A percentile compares a stretch with the other conserved stretches of the same genome.
phyloP scores from a whole-genome alignment of 306 rosid species.

The Sechiopsis laciniata region DNA sequence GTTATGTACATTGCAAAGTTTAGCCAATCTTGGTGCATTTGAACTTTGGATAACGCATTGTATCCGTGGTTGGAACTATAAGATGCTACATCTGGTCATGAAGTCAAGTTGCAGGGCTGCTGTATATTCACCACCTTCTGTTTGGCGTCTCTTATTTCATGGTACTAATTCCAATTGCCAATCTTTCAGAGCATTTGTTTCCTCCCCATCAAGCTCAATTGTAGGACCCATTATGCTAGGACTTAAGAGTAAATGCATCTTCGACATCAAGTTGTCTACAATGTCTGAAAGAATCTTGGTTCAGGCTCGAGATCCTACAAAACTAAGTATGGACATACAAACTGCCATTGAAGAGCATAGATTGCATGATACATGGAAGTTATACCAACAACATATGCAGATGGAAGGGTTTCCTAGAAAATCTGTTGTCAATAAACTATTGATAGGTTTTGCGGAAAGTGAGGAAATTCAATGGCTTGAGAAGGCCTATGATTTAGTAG shows the following conservation, averaged over 20 bases:
- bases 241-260: slow-evolving; percentile 22
- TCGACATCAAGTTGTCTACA: slow-evolving; percentile 31
- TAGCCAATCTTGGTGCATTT: not conserved
- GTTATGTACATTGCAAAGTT: not conserved
- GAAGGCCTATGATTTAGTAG: slow-evolving; percentile 69
- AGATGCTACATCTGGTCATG: not conserved
- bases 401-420: slow-evolving; percentile 71
- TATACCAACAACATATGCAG: slow-evolving; percentile 63
- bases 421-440: slow-evolving; percentile 49
- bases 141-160: slow-evolving; percentile 25
- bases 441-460: slow-evolving; percentile 50
- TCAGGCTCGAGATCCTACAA: slow-evolving; percentile 74
- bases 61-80: not conserved
- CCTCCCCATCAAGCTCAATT: slow-evolving; percentile 31
- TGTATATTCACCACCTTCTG: slow-evolving; percentile 18
- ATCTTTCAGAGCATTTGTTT: slow-evolving; percentile 26
- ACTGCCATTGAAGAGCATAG: slow-evolving; percentile 43
- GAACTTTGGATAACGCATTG: not conserved
- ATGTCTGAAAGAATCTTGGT: slow-evolving; percentile 50
- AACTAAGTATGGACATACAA: slow-evolving; percentile 50
- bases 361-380: slow-evolving; percentile 61
- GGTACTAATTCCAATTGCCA: slow-evolving; percentile 24
- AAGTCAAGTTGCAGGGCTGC: slow-evolving; percentile 16
- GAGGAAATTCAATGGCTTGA: slow-evolving; percentile 47
- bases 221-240: slow-evolving; percentile 23